Evolutionary conservation across 441 rosid genomes (phyloP).

Genomic region (Adansonia gregorii): DNA sequence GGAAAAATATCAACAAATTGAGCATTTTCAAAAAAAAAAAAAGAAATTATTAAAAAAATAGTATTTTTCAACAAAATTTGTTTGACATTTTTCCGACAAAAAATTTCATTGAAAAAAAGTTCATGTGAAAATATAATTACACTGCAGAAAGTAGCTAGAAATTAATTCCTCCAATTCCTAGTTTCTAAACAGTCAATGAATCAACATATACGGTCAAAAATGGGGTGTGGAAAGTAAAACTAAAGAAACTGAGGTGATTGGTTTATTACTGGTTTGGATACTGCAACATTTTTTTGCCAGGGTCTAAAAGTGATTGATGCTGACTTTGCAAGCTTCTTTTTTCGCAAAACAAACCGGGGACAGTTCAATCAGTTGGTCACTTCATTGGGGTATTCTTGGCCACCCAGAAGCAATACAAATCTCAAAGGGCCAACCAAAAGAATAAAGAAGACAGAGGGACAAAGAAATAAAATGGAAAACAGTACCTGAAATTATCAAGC

Average conservation of each 20-base stretch:
- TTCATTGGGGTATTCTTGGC: slow-evolving; percentile 3
- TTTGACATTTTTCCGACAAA: no score
- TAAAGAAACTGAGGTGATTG: background rate
- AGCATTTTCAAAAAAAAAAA: no score
- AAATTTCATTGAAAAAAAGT: no score
- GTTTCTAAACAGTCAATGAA: background rate
- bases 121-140: no score
- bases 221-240: background rate
- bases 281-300: background rate
- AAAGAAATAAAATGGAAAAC: background rate
- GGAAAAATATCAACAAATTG: no score
- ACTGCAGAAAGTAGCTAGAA: no score
- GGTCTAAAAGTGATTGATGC: slow-evolving; percentile 29
- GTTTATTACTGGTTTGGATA: background rate
- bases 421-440: background rate
- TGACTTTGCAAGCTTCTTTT: slow-evolving; percentile 27
- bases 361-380: slow-evolving; percentile 38
- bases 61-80: no score
- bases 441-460: background rate
- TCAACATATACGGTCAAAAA: background rate
- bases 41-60: no score
- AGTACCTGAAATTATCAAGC: slow-evolving; percentile 51
- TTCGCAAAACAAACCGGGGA: slow-evolving; percentile 17
- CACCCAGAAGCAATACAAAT: slow-evolving; percentile 12
- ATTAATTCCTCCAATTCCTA: background rate